phyloP scores from a whole-genome alignment of 2,329 filamentous ascomycete species.

The Aaosphaeria arxii region DNA sequence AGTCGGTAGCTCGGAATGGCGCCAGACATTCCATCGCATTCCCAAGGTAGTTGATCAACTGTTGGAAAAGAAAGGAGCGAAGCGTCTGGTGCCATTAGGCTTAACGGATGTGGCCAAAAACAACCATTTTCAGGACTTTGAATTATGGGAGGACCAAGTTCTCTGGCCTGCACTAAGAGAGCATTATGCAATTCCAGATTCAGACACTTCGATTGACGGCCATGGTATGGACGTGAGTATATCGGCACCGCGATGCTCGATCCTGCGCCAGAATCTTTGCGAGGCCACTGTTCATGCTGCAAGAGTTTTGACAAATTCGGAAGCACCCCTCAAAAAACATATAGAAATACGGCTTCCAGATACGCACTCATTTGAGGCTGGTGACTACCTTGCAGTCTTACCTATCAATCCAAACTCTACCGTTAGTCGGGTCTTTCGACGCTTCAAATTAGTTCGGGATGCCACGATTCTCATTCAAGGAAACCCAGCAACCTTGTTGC shows the following conservation, averaged over 20 bases:
- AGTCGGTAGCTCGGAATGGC: conserved; percentile 43
- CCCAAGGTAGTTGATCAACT: conserved; percentile 35
- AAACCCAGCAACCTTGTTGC: conserved; percentile 66
- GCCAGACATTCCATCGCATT: conserved; percentile 40
- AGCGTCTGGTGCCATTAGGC: conserved; percentile 29
- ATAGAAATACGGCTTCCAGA: conserved; percentile 45
- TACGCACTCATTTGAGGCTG: conserved; percentile 62
- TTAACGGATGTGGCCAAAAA: conserved; percentile 35
- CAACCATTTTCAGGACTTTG: conserved; percentile 42
- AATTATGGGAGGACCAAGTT: conserved; percentile 38
- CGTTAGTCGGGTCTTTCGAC: conserved; percentile 61
- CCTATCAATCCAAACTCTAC: conserved; percentile 65
- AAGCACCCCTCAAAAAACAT: conserved; percentile 32
- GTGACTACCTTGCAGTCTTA: conserved; percentile 73
- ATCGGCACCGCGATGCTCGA: conserved; percentile 32
- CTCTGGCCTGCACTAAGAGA: conserved; percentile 37
- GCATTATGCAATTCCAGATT: conserved; percentile 24
- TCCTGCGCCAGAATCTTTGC: conserved; percentile 34
- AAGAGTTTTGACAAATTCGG: conserved; percentile 24
- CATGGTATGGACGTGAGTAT: conserved; percentile 30
- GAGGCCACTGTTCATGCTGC: conserved; percentile 34
- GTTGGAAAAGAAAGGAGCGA: conserved; percentile 29
- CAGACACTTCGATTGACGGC: conserved; percentile 18
- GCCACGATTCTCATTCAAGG: conserved; percentile 58
- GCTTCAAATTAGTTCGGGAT: conserved; percentile 69